Evolutionary conservation across 176 grass and related monocot genomes (phyloP), one percentile per base, ranked within the genome.

Genomic region (Zoysia japonica): DNA sequence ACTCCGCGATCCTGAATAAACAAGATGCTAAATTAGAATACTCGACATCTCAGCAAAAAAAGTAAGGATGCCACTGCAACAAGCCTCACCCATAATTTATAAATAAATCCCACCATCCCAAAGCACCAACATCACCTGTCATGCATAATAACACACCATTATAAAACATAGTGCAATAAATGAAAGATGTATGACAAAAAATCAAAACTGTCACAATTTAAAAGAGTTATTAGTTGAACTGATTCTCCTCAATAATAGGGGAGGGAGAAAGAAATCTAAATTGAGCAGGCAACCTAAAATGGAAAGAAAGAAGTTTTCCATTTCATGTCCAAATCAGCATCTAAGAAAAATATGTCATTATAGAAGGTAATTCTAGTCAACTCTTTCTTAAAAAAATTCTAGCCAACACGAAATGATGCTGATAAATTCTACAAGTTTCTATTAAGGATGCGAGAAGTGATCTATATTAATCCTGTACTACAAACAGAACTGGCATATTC

Each of bases 101-200:
- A 84, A 97, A 97, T 54, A 97, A 75, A 84, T 94, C 91, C 94
- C 94, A 97, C 94, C 91, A 97, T 68, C 94, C 87, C 48, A 94
- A 81, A 67, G 89, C 87, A 68, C 89, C 91, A 72, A 97, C 83
- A 74, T 97, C 89, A 75, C 94, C 94, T 97, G 91, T 42, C 54
- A 85, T 72, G 67, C 65, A 52, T 36, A 85, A 80, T 61, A 77
- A 77, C 52, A 4, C 14, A 62, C 7, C 65, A 80, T 80, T 75
- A 88, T 6, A 68, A 47, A 72, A 28, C 28, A 28, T 28, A 37
- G 6, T 61, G 40, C 49, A 84, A 75, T 74, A 83, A 71, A 68
- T 7, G 38, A 47, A 42, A 75, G 47, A 43, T 71, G 44, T 43
- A 48, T 11, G 49, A 53, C 11, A 72, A 57, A n/a, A 67, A 38